Base-by-base conservation (phyloP, 1,139 yeast species). In the Debaryomyces sp. region DNA sequence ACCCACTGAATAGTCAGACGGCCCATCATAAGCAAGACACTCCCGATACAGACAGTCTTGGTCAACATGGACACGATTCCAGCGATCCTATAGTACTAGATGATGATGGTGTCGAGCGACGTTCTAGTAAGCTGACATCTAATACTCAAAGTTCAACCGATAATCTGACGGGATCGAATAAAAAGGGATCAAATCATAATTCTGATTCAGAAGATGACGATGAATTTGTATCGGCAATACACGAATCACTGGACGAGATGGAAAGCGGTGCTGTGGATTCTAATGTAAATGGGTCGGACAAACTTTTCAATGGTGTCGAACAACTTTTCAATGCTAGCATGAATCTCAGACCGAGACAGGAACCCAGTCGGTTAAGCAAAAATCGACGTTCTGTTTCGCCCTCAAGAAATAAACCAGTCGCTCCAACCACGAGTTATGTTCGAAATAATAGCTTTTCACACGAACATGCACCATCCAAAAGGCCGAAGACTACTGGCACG, bases 81-180 rank as follows among this genome's bases (percentile, higher is more conserved):
- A 53, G 54, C 32, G 62, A 65, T 50, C 71, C 71, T 7, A 65
- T 66, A 7, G 60, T 65, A 10, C 48, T 65, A 4, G 66, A 62
- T 21, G 69, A 65, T 22, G 68, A 51, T 6, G 54, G 43, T 4
- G 48, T 42, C 5, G 39, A 27, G 1, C 50, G 43, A 2, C 34
- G 22, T 13, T 26, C 41, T 27, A 27, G 33, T 6, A 41, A 37
- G 24, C 40, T 26, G 32, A 36, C 22, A 10, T 21, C 42, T 13
- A 26, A 26, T 45, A 13, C 27, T 2, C 26, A 22, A 6, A 2
- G 18, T 21, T 41, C 37, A 6, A 13, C 32, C 5, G 9, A 41
- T 45, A 10, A 40, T 21, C 45, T 27, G 41, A 13, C 9, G 17
- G 33, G 40, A 15, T 9, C 44, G n/a, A 26, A 34, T 34, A 24